These are phyloP conservation scores for Venturiaceae sp. DNA, from an alignment of 2,329 filamentous ascomycete genomes.

Conservation along the genomic window DNA sequence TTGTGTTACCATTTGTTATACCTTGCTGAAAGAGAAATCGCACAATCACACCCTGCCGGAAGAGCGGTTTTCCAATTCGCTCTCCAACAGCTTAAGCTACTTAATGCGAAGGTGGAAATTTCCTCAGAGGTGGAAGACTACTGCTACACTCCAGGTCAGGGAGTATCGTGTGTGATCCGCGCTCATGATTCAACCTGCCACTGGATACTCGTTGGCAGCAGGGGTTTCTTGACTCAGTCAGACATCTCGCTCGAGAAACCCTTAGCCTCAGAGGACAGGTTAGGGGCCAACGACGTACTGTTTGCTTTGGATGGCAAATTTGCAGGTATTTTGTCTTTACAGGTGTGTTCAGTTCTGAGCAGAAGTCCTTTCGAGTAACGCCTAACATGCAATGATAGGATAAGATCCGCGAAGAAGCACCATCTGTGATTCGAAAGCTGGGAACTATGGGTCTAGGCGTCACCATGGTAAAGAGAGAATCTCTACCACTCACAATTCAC, in stretches of 20 bases:
- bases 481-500: not conserved
- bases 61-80: not conserved
- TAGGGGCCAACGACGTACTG: not conserved
- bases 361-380: not conserved
- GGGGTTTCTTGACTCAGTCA: not conserved
- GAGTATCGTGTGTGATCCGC: not conserved
- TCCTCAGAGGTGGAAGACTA: not conserved
- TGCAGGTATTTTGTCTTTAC: not conserved
- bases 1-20: not conserved
- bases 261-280: not conserved
- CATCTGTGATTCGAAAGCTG: not conserved
- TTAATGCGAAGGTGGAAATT: not conserved
- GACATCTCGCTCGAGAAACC: not conserved
- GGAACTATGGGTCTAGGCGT: not conserved
- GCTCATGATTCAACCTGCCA: not conserved
- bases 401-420: not conserved
- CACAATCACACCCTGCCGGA: not conserved
- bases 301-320: not conserved
- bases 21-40: not conserved
- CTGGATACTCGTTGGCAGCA: not conserved
- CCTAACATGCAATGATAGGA: not conserved
- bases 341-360: not conserved
- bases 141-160: not conserved
- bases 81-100: not conserved
- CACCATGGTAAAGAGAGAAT: not conserved